These are phyloP conservation scores for Dendrobium nobile DNA, from an alignment of 106 monocot species.

Conservation along the genomic window DNA sequence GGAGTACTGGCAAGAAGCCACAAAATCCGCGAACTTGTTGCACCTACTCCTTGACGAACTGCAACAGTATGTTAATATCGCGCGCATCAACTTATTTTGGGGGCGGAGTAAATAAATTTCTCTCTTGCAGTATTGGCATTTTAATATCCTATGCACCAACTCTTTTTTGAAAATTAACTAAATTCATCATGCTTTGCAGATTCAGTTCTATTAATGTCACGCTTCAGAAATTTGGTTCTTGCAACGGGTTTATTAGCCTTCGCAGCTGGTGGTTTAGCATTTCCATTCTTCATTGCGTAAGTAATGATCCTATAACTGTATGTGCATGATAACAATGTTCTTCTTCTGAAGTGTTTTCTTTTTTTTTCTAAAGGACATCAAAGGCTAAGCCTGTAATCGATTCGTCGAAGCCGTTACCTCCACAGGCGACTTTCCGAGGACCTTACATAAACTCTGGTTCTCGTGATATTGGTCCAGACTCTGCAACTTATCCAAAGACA, in stretches of 20 bases:
- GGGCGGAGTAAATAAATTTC: not conserved
- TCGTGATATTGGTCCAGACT: constrained; percentile 87
- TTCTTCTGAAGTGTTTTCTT: not conserved
- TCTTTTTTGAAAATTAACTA: not conserved
- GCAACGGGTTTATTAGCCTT: constrained; percentile 75
- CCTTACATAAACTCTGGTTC: constrained; percentile 94
- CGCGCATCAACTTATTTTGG: too few species aligned
- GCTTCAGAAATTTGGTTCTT: constrained; percentile 46
- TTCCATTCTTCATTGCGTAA: constrained; percentile 81
- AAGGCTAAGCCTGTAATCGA: constrained; percentile 76
- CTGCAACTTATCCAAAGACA: constrained; percentile 42
- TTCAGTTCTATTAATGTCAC: constrained; percentile 46
- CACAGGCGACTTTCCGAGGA: constrained; percentile 92
- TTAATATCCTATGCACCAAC: not conserved
- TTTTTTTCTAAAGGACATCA: constrained; percentile 50
- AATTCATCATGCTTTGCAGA: constrained; percentile 10
- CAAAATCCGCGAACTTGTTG: too few species aligned
- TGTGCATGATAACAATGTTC: not conserved
- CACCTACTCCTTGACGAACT: too few species aligned
- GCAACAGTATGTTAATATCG: too few species aligned
- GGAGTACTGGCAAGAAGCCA: too few species aligned
- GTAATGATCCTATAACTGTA: constrained; percentile 4
- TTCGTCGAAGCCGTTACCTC: constrained; percentile 87
- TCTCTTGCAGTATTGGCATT: not conserved
- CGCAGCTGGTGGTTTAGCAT: constrained; percentile 67